These are phyloP conservation scores for Cladosporium sp. DNA, from an alignment of 2,329 filamentous ascomycete genomes.

Conservation along the genomic window DNA sequence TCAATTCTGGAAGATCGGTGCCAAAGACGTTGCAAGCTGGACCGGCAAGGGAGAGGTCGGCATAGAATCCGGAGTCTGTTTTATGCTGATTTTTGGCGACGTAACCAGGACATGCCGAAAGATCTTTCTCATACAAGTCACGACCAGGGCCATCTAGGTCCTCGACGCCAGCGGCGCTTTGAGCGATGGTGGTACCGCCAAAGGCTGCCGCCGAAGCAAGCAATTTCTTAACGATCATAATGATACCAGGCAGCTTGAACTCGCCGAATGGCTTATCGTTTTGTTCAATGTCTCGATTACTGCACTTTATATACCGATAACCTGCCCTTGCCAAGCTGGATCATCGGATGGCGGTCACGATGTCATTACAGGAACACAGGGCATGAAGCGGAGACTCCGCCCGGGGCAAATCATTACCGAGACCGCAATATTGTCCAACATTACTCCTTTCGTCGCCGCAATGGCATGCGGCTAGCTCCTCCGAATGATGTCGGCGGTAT, in stretches of 20 bases:
- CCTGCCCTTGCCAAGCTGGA: slow-evolving; percentile 4
- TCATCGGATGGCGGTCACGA: slow-evolving; percentile 2
- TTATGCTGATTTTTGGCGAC: slow-evolving; percentile 51
- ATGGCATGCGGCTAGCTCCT: background rate
- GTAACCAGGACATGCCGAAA: slow-evolving; percentile 57
- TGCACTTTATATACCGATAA: slow-evolving; percentile 6
- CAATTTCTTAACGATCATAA: slow-evolving; percentile 7
- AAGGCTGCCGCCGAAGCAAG: slow-evolving; percentile 7
- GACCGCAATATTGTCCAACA: background rate
- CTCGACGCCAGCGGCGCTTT: slow-evolving; percentile 11
- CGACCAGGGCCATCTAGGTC: slow-evolving; percentile 9
- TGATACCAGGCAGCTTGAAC: slow-evolving; percentile 1
- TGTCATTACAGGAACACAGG: background rate
- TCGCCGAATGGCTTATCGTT: background rate
- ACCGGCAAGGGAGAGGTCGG: slow-evolving; percentile 62
- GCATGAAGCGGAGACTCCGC: slow-evolving; percentile 1
- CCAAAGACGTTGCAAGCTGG: slow-evolving; percentile 54
- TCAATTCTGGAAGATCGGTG: slow-evolving; percentile 48
- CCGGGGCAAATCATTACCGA: background rate
- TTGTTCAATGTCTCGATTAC: background rate
- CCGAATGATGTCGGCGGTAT: slow-evolving; percentile 1
- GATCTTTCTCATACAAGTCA: slow-evolving; percentile 13
- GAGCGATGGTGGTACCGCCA: slow-evolving; percentile 1
- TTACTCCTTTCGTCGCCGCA: slow-evolving; percentile 3
- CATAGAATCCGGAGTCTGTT: slow-evolving; percentile 52